Percentiles rank a stretch among this genome's conserved stretches.
Evolutionary conservation across 1,284 basidiomycete genomes (phyloP).

Genomic region (Mycosarcoma maydis): DNA sequence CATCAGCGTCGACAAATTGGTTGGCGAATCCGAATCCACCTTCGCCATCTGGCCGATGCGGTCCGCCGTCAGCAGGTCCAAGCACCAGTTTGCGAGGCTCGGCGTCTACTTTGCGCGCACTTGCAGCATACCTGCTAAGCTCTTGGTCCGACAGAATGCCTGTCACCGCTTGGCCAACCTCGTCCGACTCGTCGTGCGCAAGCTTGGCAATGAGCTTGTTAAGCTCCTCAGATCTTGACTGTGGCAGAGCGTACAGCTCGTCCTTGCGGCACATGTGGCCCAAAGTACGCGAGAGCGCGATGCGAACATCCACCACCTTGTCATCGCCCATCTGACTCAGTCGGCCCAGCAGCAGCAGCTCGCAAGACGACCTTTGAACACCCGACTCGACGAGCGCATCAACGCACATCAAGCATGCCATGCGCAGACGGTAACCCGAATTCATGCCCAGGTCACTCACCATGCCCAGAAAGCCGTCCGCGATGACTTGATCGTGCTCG

Average conservation of each 20-base stretch:
- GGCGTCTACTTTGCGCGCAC: not conserved
- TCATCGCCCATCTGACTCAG: conserved; percentile 76
- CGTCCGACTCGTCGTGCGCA: conserved; percentile 41
- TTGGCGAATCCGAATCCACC: conserved; percentile 28
- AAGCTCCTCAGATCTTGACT: conserved; percentile 47
- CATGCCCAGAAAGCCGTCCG: conserved; percentile 63
- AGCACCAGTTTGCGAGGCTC: conserved; percentile 47
- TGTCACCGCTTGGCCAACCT: conserved; percentile 54
- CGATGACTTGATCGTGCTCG: conserved; percentile 54
- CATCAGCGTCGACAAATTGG: conserved; percentile 28
- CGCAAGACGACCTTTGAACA: conserved; percentile 68
- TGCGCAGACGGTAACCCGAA: conserved; percentile 60
- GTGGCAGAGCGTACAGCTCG: conserved; percentile 60
- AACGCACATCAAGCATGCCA: conserved; percentile 57
- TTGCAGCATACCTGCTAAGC: conserved; percentile 5
- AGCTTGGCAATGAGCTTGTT: conserved; percentile 53
- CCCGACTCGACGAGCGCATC: conserved; percentile 48
- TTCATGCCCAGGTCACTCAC: conserved; percentile 58
- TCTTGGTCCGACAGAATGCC: conserved; percentile 38
- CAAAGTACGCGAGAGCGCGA: conserved; percentile 79
- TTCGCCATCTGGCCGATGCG: conserved; percentile 39
- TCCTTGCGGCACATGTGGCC: conserved; percentile 69
- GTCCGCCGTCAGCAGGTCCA: conserved; percentile 60
- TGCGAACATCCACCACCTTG: conserved; percentile 84
- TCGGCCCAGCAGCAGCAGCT: conserved; percentile 74